Percentiles rank a stretch among this genome's conserved stretches.
These are phyloP conservation scores for Spathaspora passalidarum DNA, from an alignment of 805 yeast species.

Conservation along the genomic window DNA sequence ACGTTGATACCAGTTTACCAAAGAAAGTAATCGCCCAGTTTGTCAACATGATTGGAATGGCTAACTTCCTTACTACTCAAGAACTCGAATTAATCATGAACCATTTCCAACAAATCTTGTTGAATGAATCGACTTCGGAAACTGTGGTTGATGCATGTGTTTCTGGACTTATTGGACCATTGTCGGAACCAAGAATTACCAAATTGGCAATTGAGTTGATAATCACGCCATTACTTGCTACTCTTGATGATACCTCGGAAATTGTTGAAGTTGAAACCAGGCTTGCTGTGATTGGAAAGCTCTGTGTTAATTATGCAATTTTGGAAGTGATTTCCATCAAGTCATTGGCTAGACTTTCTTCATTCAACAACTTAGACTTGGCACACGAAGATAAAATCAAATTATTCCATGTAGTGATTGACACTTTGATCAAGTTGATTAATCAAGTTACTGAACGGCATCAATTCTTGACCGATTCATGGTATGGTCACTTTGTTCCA, in stretches of 20 bases:
- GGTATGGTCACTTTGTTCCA: slow-evolving; percentile 44
- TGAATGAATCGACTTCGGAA: slow-evolving; percentile 28
- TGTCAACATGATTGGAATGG: slow-evolving; percentile 50
- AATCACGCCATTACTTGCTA: slow-evolving; percentile 48
- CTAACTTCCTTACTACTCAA: slow-evolving; percentile 44
- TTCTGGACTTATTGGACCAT: slow-evolving; percentile 50
- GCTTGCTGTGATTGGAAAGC: slow-evolving; percentile 14
- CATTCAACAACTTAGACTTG: slow-evolving; percentile 13
- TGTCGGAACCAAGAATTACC: slow-evolving; percentile 18
- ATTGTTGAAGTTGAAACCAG: background rate
- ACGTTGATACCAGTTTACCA: slow-evolving; percentile 66
- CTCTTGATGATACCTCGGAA: slow-evolving; percentile 21
- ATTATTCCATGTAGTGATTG: slow-evolving; percentile 13
- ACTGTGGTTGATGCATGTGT: slow-evolving; percentile 52
- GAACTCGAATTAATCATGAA: slow-evolving; percentile 65
- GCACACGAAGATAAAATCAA: background rate
- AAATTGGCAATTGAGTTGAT: slow-evolving; percentile 46
- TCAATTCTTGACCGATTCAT: slow-evolving; percentile 40
- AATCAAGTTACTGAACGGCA: slow-evolving; percentile 24
- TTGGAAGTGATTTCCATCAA: slow-evolving; percentile 45
- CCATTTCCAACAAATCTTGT: slow-evolving; percentile 59
- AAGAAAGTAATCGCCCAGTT: slow-evolving; percentile 65
- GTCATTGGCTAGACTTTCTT: slow-evolving; percentile 32
- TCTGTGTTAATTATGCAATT: slow-evolving; percentile 41
- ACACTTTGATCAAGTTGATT: slow-evolving; percentile 23